phyloP scores from a whole-genome alignment of 306 rosid genomes.

The Lathyrus sativus region DNA sequence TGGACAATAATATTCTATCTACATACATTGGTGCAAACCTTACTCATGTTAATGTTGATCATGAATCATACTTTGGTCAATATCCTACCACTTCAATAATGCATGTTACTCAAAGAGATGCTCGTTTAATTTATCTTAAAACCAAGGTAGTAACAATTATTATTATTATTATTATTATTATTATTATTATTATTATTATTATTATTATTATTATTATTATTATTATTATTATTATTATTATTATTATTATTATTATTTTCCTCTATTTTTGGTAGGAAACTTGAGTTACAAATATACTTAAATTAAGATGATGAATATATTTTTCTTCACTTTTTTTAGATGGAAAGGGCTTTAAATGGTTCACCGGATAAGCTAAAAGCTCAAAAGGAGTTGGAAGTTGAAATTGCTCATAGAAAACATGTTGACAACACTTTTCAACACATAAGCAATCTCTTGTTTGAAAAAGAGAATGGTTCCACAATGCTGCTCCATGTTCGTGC shows the following conservation, averaged over 20 bases:
- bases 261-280: neutral
- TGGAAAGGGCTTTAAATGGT: constrained; percentile 46
- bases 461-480: constrained; percentile 34
- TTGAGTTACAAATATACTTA: neutral
- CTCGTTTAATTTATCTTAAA: constrained; percentile 42
- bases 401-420: constrained; percentile 41
- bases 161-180: too few relatives aligned
- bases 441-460: constrained; percentile 52
- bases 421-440: constrained; percentile 41
- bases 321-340: constrained; percentile 30
- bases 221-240: too few relatives aligned
- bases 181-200: too few relatives aligned
- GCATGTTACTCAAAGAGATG: constrained; percentile 54
- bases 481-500: constrained; percentile 45
- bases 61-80: neutral
- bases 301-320: neutral
- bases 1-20: constrained; percentile 27
- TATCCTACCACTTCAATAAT: neutral
- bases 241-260: neutral
- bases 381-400: constrained; percentile 37
- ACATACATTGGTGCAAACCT: constrained; percentile 50
- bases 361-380: constrained; percentile 46
- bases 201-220: too few relatives aligned
- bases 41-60: neutral
- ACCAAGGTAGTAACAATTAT: constrained; percentile 43